These are phyloP conservation scores for Coniosporium apollinis DNA, from an alignment of 495 filamentous ascomycete species.

Conservation along the genomic window DNA sequence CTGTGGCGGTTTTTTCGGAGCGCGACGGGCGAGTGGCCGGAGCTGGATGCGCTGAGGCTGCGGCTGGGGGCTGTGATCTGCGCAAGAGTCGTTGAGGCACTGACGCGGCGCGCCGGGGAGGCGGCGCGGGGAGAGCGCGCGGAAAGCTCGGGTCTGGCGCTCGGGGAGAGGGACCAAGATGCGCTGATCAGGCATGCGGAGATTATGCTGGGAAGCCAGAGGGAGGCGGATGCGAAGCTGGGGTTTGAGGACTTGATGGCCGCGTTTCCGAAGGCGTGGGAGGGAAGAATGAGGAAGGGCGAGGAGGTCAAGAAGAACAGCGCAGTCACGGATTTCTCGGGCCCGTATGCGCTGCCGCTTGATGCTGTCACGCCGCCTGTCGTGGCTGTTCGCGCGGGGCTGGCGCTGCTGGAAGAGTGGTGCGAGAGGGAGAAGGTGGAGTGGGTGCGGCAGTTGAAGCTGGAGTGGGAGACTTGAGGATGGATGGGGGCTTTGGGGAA, in stretches of 20 bases:
- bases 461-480: not conserved
- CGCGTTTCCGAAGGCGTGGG: not conserved
- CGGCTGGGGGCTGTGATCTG: constrained; percentile 5
- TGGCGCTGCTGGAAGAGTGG: constrained; percentile 9
- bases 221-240: no score
- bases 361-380: constrained; percentile 7
- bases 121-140: not conserved
- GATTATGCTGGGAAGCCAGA: no score
- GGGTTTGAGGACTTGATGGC: no score
- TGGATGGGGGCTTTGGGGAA: no score
- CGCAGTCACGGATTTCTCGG: constrained; percentile 1
- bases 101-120: not conserved
- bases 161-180: no score
- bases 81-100: constrained; percentile 2
- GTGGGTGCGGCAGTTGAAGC: constrained; percentile 8
- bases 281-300: not conserved
- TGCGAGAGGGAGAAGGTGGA: constrained; percentile 5
- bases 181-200: constrained; percentile 15
- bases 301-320: not conserved
- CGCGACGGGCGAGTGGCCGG: no score
- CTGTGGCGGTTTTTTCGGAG: constrained; percentile 6
- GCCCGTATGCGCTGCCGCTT: constrained; percentile 6
- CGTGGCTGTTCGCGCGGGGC: constrained; percentile 6
- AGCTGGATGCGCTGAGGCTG: constrained; percentile 3
- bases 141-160: no score